Evolutionary conservation across 306 rosid species (phyloP).

Genomic region (Cucurbita moschata): DNA sequence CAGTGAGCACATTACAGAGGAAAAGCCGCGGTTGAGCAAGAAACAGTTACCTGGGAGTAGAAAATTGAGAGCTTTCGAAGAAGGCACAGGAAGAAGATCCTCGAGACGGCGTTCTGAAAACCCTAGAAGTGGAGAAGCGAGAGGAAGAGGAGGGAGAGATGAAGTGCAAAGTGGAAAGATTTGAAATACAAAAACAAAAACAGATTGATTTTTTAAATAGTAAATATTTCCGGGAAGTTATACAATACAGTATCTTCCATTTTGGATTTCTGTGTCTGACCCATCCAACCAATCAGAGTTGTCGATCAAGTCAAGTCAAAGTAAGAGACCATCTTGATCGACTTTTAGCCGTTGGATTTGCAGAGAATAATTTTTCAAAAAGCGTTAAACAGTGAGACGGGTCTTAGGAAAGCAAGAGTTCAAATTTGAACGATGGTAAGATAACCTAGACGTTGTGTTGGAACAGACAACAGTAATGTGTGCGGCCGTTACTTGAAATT

Average conservation of each 20-base stretch:
- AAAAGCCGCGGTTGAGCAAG: neutral
- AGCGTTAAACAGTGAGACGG: neutral
- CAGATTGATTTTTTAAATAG: slow-evolving; percentile 2
- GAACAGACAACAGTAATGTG: neutral
- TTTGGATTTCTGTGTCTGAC: neutral
- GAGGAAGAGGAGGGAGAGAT: neutral
- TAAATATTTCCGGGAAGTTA: neutral
- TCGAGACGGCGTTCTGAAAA: slow-evolving; percentile 5
- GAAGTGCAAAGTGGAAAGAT: neutral
- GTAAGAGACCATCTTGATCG: neutral
- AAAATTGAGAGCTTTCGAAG: neutral
- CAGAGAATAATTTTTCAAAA: neutral
- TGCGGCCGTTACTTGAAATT: neutral
- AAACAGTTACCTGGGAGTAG: neutral
- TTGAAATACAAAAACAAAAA: neutral
- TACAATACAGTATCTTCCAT: neutral
- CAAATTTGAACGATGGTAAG: slow-evolving; percentile 1
- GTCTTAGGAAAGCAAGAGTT: neutral
- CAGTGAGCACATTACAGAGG: neutral
- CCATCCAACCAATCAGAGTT: neutral
- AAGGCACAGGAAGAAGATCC: neutral
- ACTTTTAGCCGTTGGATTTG: neutral
- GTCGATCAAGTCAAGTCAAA: neutral
- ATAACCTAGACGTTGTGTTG: neutral
- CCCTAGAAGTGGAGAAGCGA: neutral